phyloP scores from a whole-genome alignment of 2,329 filamentous ascomycete species.

The Amauroascus niger region DNA sequence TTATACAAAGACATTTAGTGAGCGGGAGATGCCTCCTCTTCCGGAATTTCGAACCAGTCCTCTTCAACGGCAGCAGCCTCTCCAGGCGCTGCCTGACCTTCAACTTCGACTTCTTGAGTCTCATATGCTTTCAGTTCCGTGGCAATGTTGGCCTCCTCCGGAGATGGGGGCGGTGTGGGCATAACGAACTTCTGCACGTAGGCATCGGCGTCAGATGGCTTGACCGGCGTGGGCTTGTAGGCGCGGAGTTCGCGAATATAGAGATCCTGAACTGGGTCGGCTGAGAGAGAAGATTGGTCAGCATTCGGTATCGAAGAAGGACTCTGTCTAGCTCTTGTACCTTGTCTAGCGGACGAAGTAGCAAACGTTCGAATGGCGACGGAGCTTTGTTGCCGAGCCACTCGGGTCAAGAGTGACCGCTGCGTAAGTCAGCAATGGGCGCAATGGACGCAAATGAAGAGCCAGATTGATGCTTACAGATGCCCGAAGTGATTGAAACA shows the following conservation, averaged over 20 bases:
- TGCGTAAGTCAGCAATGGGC: constrained; percentile 27
- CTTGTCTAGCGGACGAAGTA: constrained; percentile 52
- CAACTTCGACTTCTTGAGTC: constrained; percentile 83
- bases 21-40: constrained; percentile 40
- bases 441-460: constrained; percentile 16
- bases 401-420: constrained; percentile 53
- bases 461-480: constrained; percentile 11
- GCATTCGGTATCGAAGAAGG: constrained; percentile 28
- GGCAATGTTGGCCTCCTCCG: constrained; percentile 89
- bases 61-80: constrained; percentile 53
- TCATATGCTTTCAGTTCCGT: constrained; percentile 91
- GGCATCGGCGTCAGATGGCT: constrained; percentile 77
- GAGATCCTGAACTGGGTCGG: constrained; percentile 94
- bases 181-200: constrained; percentile 79
- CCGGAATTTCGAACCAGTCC: constrained; percentile 77
- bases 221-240: constrained; percentile 80
- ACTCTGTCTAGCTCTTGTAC: constrained; percentile 38
- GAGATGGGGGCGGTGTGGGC: constrained; percentile 73
- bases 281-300: constrained; percentile 41
- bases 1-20: constrained; percentile 27
- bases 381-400: constrained; percentile 48
- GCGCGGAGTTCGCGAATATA: constrained; percentile 93
- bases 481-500: constrained; percentile 19
- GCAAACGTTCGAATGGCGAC: constrained; percentile 54
- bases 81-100: constrained; percentile 63